Conservation (phyloP, 371 early-diverging fungal genomes). For the Encephalitozoon cuniculi region DNA sequence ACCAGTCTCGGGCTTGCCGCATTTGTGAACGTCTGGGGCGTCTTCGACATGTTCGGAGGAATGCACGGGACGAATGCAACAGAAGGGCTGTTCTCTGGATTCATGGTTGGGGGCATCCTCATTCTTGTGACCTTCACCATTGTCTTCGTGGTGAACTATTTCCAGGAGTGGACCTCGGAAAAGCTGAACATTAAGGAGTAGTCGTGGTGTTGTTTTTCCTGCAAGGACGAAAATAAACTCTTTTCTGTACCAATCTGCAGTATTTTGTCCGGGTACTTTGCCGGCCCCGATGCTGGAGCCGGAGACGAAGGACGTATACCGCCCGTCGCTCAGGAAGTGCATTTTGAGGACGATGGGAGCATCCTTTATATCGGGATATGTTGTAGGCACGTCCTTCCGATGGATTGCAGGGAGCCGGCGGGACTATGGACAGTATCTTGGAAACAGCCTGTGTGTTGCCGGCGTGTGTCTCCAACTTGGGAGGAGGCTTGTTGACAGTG, state of each 20-base stretch:
- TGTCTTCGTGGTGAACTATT: background rate
- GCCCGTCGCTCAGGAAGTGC: background rate
- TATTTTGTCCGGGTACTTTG: no score
- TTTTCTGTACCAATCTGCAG: no score
- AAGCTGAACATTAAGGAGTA: background rate
- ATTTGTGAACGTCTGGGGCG: background rate
- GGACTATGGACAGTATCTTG: background rate
- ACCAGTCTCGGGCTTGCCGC: background rate
- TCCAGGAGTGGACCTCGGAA: background rate
- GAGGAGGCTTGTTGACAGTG: background rate
- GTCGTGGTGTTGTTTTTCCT: background rate
- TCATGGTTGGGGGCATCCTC: background rate
- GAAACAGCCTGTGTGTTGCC: background rate
- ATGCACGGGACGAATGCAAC: background rate
- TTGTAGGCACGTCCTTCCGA: background rate
- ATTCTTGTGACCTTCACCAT: background rate
- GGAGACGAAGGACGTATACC: background rate
- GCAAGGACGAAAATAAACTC: background rate
- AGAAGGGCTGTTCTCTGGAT: background rate
- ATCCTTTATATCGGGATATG: background rate
- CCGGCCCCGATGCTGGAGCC: background rate
- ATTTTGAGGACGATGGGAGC: background rate
- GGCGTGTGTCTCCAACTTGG: background rate
- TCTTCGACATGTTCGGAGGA: background rate
- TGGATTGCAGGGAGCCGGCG: background rate